Conservation (phyloP, 306 rosid species). For the Styphnolobium japonicum region DNA sequence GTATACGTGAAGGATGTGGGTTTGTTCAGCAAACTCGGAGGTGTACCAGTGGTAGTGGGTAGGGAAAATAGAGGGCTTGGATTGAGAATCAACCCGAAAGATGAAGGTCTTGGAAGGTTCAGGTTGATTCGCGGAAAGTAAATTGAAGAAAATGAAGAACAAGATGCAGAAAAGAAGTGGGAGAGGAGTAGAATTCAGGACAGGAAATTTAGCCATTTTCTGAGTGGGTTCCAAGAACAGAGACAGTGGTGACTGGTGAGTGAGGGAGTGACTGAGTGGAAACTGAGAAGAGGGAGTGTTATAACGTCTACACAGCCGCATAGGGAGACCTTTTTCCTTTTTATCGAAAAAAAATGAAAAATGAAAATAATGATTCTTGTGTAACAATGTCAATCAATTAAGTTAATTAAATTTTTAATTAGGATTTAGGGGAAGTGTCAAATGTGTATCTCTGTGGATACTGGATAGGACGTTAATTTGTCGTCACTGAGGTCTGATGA, state of each 20-base stretch:
- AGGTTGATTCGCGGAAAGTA: constrained; percentile 5
- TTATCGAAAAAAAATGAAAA: neutral
- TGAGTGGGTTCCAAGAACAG: constrained; percentile 23
- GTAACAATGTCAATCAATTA: neutral
- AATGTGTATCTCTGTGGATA: neutral
- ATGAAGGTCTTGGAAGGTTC: constrained; percentile 57
- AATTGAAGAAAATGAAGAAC: constrained; percentile 9
- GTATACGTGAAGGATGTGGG: constrained; percentile 61
- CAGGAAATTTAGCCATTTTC: constrained; percentile 3
- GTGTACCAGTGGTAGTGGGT: constrained; percentile 85
- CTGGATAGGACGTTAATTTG: neutral
- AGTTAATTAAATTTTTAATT: neutral
- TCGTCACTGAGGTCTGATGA: constrained; percentile 12
- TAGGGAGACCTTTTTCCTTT: neutral
- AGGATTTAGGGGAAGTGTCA: neutral
- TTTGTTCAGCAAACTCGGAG: constrained; percentile 60
- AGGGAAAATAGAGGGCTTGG: constrained; percentile 76
- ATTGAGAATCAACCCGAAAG: constrained; percentile 48
- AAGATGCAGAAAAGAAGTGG: constrained; percentile 26
- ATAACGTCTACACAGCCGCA: constrained; percentile 12
- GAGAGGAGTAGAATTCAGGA: neutral
- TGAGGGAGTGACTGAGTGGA: neutral
- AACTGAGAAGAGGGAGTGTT: neutral
- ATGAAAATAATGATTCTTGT: neutral
- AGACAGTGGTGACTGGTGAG: constrained; percentile 13